These are phyloP conservation scores for Euphorbia peplus DNA, from an alignment of 345 rosid species.

Conservation along the genomic window DNA sequence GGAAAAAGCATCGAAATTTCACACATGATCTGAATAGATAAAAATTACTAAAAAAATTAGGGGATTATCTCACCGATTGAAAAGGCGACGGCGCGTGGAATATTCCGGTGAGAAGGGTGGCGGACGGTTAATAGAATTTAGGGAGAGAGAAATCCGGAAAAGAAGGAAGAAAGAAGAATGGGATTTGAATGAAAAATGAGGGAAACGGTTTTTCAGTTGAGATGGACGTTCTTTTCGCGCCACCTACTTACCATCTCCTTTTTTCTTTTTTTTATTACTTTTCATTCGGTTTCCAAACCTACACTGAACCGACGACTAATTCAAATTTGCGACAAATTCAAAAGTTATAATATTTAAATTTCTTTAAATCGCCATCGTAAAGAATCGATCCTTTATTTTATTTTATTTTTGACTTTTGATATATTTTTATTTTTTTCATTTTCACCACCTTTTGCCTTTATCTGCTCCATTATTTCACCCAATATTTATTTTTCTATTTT, in stretches of 20 bases:
- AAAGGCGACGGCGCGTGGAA: background rate
- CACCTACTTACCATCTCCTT: slow-evolving; percentile 38
- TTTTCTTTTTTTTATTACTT: background rate
- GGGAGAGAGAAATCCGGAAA: background rate
- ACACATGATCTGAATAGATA: background rate
- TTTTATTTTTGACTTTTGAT: no score
- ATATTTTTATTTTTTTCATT: background rate
- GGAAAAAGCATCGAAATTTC: background rate
- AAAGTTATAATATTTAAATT: no score
- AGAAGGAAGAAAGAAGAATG: background rate
- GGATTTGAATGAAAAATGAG: slow-evolving; percentile 11
- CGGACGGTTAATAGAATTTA: background rate
- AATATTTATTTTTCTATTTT: no score
- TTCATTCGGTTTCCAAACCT: background rate
- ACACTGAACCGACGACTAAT: no score
- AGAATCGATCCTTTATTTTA: no score
- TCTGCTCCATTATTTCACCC: background rate
- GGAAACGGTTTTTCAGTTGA: slow-evolving; percentile 36
- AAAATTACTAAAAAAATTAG: no score
- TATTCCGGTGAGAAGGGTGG: background rate
- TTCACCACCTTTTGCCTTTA: background rate
- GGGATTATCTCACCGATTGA: background rate
- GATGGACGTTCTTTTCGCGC: slow-evolving; percentile 70
- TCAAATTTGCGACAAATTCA: no score
- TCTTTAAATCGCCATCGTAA: no score